Conservation (phyloP, 148 eudicot genomes). For the Vaccinium darrowii region DNA sequence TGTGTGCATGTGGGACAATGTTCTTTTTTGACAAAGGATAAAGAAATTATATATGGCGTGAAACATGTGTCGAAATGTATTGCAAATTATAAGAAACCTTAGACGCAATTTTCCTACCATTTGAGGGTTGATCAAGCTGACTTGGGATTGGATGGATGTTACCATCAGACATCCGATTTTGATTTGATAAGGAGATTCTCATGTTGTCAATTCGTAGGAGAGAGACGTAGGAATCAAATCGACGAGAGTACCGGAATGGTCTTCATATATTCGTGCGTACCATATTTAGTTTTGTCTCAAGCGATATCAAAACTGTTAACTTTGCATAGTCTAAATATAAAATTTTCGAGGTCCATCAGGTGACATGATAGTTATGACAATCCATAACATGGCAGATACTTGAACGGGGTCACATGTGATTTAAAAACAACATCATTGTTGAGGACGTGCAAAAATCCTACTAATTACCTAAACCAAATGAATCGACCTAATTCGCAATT, state of each 20-base stretch:
- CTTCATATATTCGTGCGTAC: neutral
- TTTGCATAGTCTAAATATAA: too few species aligned
- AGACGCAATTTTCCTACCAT: neutral
- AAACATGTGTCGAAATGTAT: neutral
- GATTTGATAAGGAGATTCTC: neutral
- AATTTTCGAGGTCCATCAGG: too few species aligned
- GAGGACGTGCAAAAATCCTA: too few species aligned
- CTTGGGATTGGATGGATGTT: neutral
- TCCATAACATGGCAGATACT: too few species aligned
- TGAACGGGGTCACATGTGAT: too few species aligned
- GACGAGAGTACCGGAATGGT: neutral
- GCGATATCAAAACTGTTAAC: neutral
- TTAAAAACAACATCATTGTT: too few species aligned
- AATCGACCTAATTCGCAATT: too few species aligned
- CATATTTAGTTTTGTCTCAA: neutral
- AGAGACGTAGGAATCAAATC: too few species aligned
- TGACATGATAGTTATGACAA: too few species aligned
- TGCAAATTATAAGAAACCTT: neutral
- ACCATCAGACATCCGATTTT: neutral
- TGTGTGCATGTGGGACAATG: neutral
- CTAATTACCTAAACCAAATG: too few species aligned
- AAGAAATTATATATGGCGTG: neutral
- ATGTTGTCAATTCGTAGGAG: neutral
- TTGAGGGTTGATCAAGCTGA: neutral
- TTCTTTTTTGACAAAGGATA: neutral